These are phyloP conservation scores for Backusella circina DNA, from an alignment of 192 early-diverging fungal species.

Conservation along the genomic window DNA sequence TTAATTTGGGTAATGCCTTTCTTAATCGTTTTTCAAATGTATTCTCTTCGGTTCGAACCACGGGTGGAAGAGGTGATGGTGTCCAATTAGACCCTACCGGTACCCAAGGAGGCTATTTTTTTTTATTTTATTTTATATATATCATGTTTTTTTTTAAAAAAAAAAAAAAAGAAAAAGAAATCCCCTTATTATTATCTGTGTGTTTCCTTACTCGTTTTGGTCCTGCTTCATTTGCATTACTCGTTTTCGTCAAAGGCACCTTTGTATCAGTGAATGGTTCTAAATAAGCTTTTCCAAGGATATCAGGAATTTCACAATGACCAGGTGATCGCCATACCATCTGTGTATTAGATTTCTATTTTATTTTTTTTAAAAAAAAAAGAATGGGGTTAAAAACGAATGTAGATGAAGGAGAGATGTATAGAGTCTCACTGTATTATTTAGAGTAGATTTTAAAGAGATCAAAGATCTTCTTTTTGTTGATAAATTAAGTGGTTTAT, in stretches of 20 bases:
- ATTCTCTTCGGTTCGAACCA: constrained; percentile 12
- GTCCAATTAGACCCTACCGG: constrained; percentile 22
- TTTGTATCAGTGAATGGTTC: not conserved
- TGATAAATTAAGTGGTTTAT: not conserved
- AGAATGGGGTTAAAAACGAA: no score
- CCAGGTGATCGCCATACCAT: constrained; percentile 28
- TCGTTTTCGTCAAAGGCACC: not conserved
- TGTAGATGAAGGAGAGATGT: no score
- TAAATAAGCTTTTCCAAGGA: constrained; percentile 29
- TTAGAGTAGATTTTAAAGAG: constrained; percentile 8
- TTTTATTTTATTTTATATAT: not conserved
- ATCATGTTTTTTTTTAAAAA: no score
- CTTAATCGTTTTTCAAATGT: constrained; percentile 30
- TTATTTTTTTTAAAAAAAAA: no score
- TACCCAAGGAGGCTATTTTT: constrained; percentile 28
- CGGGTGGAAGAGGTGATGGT: constrained; percentile 8
- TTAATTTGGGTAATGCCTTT: constrained; percentile 27
- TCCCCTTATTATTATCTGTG: not conserved
- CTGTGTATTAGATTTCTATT: not conserved
- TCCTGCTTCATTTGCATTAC: not conserved
- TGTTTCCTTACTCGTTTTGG: constrained; percentile 6
- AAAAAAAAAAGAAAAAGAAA: no score
- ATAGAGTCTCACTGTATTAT: not conserved
- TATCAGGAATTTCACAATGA: constrained; percentile 29
- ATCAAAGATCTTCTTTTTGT: constrained; percentile 26